Percentiles rank a stretch among this genome's conserved stretches.
Conservation (phyloP, 1,139 yeast genomes). For the Sugiyamaella sp. region DNA sequence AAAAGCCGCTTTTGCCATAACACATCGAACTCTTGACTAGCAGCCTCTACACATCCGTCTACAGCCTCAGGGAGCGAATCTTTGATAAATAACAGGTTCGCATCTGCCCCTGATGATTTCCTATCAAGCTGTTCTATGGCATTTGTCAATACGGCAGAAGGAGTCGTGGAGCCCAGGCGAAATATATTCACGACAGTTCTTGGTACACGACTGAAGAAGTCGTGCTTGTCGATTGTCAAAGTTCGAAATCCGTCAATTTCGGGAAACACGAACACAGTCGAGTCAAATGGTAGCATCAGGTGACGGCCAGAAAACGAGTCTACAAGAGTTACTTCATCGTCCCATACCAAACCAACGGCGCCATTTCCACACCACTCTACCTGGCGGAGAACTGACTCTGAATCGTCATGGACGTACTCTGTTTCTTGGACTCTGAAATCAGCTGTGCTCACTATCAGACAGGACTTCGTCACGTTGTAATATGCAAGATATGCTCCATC, state of each 20-base stretch:
- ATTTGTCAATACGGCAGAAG: constrained; percentile 81
- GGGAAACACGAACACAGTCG: constrained; percentile 47
- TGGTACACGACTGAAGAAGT: constrained; percentile 68
- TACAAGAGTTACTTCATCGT: constrained; percentile 67
- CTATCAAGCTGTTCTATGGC: constrained; percentile 72
- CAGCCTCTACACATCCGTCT: constrained; percentile 70
- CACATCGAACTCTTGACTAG: constrained; percentile 75
- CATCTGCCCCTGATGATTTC: constrained; percentile 83
- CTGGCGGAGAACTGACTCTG: constrained; percentile 45
- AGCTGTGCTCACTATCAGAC: constrained; percentile 57
- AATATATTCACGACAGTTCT: constrained; percentile 62
- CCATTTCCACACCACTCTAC: constrained; percentile 88
- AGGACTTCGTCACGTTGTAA: constrained; percentile 38
- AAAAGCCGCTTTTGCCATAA: constrained; percentile 78
- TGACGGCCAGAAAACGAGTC: constrained; percentile 70
- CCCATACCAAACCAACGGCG: constrained; percentile 62
- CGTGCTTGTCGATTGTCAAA: constrained; percentile 59
- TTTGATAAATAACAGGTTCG: constrained; percentile 62
- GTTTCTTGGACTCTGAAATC: constrained; percentile 56
- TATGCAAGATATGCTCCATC: constrained; percentile 64
- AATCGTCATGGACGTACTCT: constrained; percentile 47
- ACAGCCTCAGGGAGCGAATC: constrained; percentile 63
- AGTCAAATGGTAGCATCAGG: constrained; percentile 49
- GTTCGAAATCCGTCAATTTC: constrained; percentile 76
- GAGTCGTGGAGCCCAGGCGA: constrained; percentile 79